Conservation (phyloP, 164 flowering plant species). For the Vitis rupestris region DNA sequence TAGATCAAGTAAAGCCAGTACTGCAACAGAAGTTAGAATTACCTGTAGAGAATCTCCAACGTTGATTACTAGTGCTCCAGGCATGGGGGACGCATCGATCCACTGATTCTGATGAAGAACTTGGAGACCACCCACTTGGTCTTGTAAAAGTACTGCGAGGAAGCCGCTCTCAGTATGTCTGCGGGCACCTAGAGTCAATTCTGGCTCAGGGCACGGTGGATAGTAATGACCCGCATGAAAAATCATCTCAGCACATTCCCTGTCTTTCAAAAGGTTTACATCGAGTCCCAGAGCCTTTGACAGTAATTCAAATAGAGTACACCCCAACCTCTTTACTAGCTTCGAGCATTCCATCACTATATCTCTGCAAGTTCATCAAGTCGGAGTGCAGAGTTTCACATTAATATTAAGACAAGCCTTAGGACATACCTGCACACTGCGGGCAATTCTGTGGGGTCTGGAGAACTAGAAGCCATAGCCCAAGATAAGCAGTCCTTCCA, state of each 20-base stretch:
- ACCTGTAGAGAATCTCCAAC: slow-evolving; percentile 30
- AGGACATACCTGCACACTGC: slow-evolving; percentile 22
- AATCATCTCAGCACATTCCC: slow-evolving; percentile 19
- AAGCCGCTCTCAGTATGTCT: slow-evolving; percentile 23
- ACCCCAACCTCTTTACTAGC: slow-evolving; percentile 13
- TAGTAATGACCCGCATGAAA: slow-evolving; percentile 19
- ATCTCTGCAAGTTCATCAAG: slow-evolving; percentile 7
- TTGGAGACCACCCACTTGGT: slow-evolving; percentile 33
- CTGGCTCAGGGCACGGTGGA: slow-evolving; percentile 35
- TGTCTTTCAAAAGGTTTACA: slow-evolving; percentile 8
- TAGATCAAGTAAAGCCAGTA: too few relatives aligned
- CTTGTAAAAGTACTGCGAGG: slow-evolving; percentile 34
- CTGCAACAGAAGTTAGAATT: too few relatives aligned
- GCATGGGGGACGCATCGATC: slow-evolving; percentile 25
- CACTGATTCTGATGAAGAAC: slow-evolving; percentile 21
- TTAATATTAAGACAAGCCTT: too few relatives aligned
- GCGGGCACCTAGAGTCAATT: slow-evolving; percentile 22
- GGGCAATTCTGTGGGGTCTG: slow-evolving; percentile 23
- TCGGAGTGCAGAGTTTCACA: too few relatives aligned
- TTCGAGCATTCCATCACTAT: slow-evolving; percentile 12
- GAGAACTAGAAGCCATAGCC: slow-evolving; percentile 23
- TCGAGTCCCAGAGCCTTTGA: slow-evolving; percentile 30
- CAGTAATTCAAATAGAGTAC: slow-evolving; percentile 15
- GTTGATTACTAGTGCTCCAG: slow-evolving; percentile 27
- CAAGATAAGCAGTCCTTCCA: slow-evolving; percentile 43